Conservation (phyloP, 176 grass and related monocot species). For the Oryza nivara region DNA sequence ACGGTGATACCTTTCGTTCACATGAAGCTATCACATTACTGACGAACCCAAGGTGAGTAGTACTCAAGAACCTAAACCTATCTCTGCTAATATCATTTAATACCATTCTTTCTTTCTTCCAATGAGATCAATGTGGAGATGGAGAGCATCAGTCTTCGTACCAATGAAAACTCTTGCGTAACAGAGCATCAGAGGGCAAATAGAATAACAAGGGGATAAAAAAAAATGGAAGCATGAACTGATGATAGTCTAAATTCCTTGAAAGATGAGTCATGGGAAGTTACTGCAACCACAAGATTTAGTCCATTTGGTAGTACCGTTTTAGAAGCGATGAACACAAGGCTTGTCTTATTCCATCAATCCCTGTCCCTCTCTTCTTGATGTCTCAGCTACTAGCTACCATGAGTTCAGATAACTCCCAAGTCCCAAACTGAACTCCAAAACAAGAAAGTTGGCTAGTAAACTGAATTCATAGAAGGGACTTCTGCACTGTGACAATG, state of each 20-base stretch:
- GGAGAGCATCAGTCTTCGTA: background rate
- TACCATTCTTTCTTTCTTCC: background rate
- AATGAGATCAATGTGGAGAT: background rate
- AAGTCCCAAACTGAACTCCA: background rate
- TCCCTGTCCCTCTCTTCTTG: background rate
- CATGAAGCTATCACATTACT: background rate
- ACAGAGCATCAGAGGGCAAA: background rate
- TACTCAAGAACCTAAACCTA: background rate
- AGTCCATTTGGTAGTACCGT: background rate
- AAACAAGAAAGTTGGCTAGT: background rate
- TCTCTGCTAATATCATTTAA: background rate
- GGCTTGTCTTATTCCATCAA: background rate
- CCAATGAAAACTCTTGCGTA: background rate
- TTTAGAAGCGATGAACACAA: background rate
- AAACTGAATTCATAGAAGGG: background rate
- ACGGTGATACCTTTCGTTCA: background rate
- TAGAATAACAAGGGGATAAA: background rate
- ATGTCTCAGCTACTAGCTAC: constrained; percentile 7
- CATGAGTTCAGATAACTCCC: background rate
- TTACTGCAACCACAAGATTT: background rate
- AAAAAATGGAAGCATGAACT: background rate
- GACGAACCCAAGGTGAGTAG: background rate
- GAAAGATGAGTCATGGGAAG: background rate
- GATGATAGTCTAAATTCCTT: background rate
- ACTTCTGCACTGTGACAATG: background rate